Percentiles rank a stretch among this genome's conserved stretches.
phyloP scores from a whole-genome alignment of 768 basidiomycete species.

The Pisolithus albus region DNA sequence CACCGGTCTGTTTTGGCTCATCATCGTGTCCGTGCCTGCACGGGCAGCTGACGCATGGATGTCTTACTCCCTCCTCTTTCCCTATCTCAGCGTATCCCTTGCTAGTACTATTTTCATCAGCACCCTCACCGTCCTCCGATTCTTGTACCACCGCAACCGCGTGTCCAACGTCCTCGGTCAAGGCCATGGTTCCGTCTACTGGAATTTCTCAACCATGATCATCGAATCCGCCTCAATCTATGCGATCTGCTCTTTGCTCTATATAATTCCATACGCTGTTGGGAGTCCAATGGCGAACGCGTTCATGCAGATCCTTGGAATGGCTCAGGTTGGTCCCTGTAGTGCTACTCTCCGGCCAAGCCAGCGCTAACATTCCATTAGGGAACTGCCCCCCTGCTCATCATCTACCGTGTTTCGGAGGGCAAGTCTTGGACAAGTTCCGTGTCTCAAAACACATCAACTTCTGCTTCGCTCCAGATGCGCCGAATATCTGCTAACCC shows the following conservation, averaged over 20 bases:
- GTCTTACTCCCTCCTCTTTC: conserved; percentile 28
- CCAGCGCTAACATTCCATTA: conserved; percentile 8
- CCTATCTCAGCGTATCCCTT: conserved; percentile 28
- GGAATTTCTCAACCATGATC: conserved; percentile 29
- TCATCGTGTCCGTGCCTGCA: conserved; percentile 20
- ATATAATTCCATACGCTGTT: conserved; percentile 23
- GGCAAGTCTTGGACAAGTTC: conserved; percentile 37
- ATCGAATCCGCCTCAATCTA: conserved; percentile 31
- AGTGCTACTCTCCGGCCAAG: not conserved
- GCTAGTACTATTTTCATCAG: conserved; percentile 27
- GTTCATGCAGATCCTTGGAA: conserved; percentile 26
- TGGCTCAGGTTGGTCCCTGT: conserved; percentile 18
- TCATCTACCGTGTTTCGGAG: conserved; percentile 41
- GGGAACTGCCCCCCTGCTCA: conserved; percentile 43
- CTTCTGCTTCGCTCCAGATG: conserved; percentile 4
- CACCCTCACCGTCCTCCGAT: conserved; percentile 24
- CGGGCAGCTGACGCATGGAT: conserved; percentile 18
- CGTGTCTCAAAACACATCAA: conserved; percentile 6
- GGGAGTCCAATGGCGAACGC: conserved; percentile 20
- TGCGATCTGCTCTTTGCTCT: conserved; percentile 25
- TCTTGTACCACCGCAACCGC: conserved; percentile 23
- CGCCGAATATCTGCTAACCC: conserved; percentile 9
- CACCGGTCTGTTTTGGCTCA: conserved; percentile 24
- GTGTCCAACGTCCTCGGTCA: conserved; percentile 22
- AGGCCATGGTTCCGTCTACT: conserved; percentile 21